phyloP scores from a whole-genome alignment of 2,329 filamentous ascomycete genomes.

The Colletotrichum melonis region DNA sequence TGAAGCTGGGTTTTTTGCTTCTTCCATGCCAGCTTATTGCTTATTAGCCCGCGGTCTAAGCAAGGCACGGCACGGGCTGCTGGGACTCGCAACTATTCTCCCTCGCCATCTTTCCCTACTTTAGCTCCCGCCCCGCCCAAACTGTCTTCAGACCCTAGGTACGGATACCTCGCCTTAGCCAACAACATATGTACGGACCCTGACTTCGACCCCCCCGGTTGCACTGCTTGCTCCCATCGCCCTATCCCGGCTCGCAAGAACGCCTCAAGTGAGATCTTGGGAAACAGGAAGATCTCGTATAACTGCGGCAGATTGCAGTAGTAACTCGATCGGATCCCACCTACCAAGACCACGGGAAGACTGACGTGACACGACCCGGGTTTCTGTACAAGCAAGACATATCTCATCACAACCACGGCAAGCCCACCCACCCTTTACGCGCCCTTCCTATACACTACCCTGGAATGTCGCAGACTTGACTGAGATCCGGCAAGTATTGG shows the following conservation, averaged over 20 bases:
- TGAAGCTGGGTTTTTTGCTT: conserved; percentile 34
- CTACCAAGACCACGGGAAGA: conserved; percentile 37
- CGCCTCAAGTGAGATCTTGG: conserved; percentile 32
- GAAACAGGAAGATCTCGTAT: conserved; percentile 38
- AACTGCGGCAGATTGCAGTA: conserved; percentile 38
- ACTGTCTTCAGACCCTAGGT: not conserved
- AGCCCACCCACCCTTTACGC: conserved; percentile 28
- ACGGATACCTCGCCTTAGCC: not conserved
- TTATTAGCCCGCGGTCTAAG: conserved; percentile 14
- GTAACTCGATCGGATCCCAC: conserved; percentile 37
- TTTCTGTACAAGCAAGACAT: conserved; percentile 36
- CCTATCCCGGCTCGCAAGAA: conserved; percentile 22
- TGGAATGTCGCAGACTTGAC: conserved; percentile 37
- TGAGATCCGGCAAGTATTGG: conserved; percentile 38
- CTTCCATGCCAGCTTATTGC: conserved; percentile 22
- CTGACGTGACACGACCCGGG: conserved; percentile 32
- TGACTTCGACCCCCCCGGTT: conserved; percentile 13
- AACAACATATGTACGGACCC: conserved; percentile 12
- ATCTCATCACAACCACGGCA: conserved; percentile 29
- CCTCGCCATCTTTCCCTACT: conserved; percentile 15
- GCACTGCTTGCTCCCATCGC: conserved; percentile 19
- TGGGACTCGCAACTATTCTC: conserved; percentile 12
- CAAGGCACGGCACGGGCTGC: not conserved
- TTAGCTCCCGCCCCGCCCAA: conserved; percentile 12
- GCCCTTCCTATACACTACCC: conserved; percentile 32